Evolutionary conservation across 2,329 filamentous ascomycete species (phyloP).

Genomic region (Exophiala bonariae): DNA sequence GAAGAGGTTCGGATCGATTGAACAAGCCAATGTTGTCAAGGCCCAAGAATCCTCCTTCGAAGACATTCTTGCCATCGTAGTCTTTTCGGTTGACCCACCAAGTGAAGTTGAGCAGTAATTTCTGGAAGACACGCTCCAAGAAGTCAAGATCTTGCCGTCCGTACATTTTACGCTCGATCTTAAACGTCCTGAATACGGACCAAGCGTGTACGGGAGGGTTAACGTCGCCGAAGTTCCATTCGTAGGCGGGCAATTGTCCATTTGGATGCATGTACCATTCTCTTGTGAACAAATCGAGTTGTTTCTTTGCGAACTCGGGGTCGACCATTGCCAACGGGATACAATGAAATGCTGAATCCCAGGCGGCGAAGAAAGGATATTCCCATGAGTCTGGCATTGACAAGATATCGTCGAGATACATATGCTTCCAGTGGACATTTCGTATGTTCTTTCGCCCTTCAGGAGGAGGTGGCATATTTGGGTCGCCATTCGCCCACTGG

Average conservation of each 20-base stretch:
- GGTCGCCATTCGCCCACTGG: slow-evolving; percentile 95
- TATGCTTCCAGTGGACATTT: slow-evolving; percentile 89
- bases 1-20: slow-evolving; percentile 92
- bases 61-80: slow-evolving; percentile 90
- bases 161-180: slow-evolving; percentile 97
- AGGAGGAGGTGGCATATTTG: slow-evolving; percentile 82
- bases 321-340: slow-evolving; percentile 97
- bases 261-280: slow-evolving; percentile 99
- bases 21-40: slow-evolving; percentile 97
- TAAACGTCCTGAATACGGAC: slow-evolving; percentile 94
- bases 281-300: slow-evolving; percentile 89
- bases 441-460: slow-evolving; percentile 75
- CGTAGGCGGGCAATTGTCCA: slow-evolving; percentile 86
- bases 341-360: slow-evolving; percentile 96
- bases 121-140: slow-evolving; percentile 94
- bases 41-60: slow-evolving; percentile 93
- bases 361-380: slow-evolving; percentile 96
- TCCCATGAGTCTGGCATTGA: slow-evolving; percentile 99
- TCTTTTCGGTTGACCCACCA: slow-evolving; percentile 99
- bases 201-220: slow-evolving; percentile 96
- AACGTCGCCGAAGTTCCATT: slow-evolving; percentile 98
- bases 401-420: slow-evolving; percentile 90
- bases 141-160: slow-evolving; percentile 93
- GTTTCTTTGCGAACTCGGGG: slow-evolving; percentile 96
- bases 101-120: slow-evolving; percentile 92